Conservation (phyloP, 495 filamentous ascomycete genomes). For the Staphylotrichum tortipilum region DNA sequence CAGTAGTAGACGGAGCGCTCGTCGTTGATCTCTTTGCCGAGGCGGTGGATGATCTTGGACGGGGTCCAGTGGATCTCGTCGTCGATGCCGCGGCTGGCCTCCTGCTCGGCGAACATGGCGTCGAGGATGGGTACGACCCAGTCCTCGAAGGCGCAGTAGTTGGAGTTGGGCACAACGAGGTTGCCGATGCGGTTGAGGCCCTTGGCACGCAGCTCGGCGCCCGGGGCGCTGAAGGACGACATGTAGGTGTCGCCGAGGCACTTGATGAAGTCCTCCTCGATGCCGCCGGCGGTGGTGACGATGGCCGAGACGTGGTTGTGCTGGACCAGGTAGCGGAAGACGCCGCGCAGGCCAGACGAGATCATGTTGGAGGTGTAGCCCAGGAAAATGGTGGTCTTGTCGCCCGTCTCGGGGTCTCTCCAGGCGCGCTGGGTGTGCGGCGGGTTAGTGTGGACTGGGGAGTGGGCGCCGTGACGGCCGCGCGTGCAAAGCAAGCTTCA, state of each 20-base stretch:
- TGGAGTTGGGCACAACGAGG: constrained; percentile 89
- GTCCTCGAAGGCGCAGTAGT: constrained; percentile 96
- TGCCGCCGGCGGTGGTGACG: constrained; percentile 91
- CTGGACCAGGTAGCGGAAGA: constrained; percentile 83
- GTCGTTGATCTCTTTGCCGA: constrained; percentile 88
- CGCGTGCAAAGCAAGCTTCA: background rate
- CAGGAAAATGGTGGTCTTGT: constrained; percentile 83
- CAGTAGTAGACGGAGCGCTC: constrained; percentile 85
- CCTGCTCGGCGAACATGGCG: constrained; percentile 85
- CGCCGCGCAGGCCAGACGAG: constrained; percentile 86
- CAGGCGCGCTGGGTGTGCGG: constrained; percentile 60
- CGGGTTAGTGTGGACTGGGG: constrained; percentile 6
- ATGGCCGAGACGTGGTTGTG: constrained; percentile 85
- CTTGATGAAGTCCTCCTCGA: constrained; percentile 98
- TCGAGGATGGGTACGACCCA: constrained; percentile 92
- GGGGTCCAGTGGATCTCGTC: constrained; percentile 82
- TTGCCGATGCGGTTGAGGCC: constrained; percentile 96
- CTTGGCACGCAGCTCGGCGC: constrained; percentile 64
- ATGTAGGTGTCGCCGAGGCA: constrained; percentile 91
- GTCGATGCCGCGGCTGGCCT: constrained; percentile 59
- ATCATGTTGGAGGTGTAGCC: constrained; percentile 97
- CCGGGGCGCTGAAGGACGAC: constrained; percentile 67
- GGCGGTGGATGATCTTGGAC: constrained; percentile 70
- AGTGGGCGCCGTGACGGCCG: background rate
- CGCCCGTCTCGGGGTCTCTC: constrained; percentile 61